Evolutionary conservation across 768 basidiomycete species (phyloP), one percentile per base, ranked within the genome.

Genomic region (Boletus huronensis): DNA sequence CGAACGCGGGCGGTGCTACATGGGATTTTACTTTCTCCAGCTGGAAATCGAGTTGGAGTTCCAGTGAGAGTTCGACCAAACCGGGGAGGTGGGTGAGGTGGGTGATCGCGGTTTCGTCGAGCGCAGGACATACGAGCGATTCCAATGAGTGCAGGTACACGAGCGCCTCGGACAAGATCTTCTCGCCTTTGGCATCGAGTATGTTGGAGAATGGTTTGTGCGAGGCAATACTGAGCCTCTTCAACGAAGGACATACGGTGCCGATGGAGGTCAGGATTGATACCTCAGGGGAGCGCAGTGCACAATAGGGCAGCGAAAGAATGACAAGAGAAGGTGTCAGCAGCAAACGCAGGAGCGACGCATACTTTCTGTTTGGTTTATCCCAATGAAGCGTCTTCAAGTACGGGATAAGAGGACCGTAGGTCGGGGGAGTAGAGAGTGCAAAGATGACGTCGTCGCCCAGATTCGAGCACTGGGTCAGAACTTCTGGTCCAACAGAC

Each of bases 381-480:
- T 60, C 50, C 67, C 65, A 69, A 16, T 19, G 8, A 19, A 68
- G 67, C 19, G 6, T n/a, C 38, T 25, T 67, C 45, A 69, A 43
- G 40, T 58, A 39, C 1, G 66, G 66, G 43, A 64, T 10, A 19
- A 68, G 62, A 31, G 67, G 63, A 0, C 57, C 53, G 16, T 58
- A 48, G 1, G 52, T 46, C 16, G 66, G 67, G 31, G 66, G 62
- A 36, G 52, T 57, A 11, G 62, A 69, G 39, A 68, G 62, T 0
- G 66, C 58, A 53, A 64, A 59, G 28, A 69, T 54, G 29, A 67
- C 58, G 3, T 66, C 60, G 47, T 59, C 62, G n/a, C 50, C 47
- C 28, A 66, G 48, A 40, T 5, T 36, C 17, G 40, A 48, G 55
- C 49, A 53, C 19, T 34, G 23, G 17, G 35, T 39, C 14, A 42